Evolutionary conservation across 2,329 filamentous ascomycete species (phyloP).

Genomic region (Alternaria alternata): DNA sequence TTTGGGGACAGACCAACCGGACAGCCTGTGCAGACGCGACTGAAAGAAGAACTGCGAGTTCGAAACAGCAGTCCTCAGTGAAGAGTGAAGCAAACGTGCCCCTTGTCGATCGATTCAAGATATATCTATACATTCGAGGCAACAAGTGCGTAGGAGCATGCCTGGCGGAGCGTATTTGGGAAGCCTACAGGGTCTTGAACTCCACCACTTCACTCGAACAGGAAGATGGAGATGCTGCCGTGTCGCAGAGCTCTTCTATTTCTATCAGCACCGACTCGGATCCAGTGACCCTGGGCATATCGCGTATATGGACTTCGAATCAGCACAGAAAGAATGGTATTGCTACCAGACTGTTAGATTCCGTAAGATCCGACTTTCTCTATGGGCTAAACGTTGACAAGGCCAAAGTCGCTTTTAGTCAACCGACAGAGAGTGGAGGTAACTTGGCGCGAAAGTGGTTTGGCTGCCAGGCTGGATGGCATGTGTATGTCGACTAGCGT

Average conservation of each 20-base stretch:
- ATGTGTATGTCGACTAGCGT: slow-evolving; percentile 66
- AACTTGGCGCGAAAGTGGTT: slow-evolving; percentile 67
- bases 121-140: slow-evolving; percentile 68
- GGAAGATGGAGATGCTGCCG: slow-evolving; percentile 23
- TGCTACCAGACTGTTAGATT: slow-evolving; percentile 65
- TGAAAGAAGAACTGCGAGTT: not conserved
- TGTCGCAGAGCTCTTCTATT: slow-evolving; percentile 47
- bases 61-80: slow-evolving; percentile 43
- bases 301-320: slow-evolving; percentile 70
- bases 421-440: slow-evolving; percentile 69
- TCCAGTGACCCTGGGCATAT: slow-evolving; percentile 66
- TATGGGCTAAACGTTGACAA: slow-evolving; percentile 64
- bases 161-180: slow-evolving; percentile 67
- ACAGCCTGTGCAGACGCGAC: slow-evolving; percentile 12
- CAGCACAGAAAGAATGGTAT: slow-evolving; percentile 65
- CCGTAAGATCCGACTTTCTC: slow-evolving; percentile 63
- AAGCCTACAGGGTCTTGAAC: slow-evolving; percentile 61
- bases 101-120: slow-evolving; percentile 62
- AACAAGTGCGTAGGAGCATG: slow-evolving; percentile 69
- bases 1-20: slow-evolving; percentile 63
- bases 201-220: slow-evolving; percentile 28
- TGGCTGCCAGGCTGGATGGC: slow-evolving; percentile 64
- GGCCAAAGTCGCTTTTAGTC: slow-evolving; percentile 68
- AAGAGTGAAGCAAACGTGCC: slow-evolving; percentile 30
- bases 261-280: slow-evolving; percentile 54